Conservation (phyloP, 441 rosid species). For the Euphorbia schlechtendalii region DNA sequence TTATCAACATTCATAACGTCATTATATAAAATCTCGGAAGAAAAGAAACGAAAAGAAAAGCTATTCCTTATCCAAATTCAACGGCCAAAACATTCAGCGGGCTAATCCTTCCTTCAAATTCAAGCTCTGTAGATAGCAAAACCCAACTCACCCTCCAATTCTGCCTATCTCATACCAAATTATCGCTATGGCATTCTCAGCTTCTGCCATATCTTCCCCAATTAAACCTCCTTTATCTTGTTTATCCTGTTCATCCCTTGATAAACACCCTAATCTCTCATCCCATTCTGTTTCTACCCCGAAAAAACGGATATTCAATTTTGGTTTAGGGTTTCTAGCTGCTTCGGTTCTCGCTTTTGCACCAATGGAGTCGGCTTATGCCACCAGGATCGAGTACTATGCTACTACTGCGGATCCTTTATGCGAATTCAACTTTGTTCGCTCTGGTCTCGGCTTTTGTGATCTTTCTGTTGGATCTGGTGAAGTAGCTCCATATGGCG, state of each 20-base stretch:
- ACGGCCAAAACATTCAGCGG: too few species aligned
- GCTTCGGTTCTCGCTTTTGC: constrained; percentile 54
- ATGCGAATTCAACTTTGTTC: constrained; percentile 55
- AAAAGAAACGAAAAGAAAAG: too few species aligned
- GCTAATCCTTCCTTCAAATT: too few species aligned
- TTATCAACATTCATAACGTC: too few species aligned
- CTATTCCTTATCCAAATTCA: too few species aligned
- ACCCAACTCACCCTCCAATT: not conserved
- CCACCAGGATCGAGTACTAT: constrained; percentile 76
- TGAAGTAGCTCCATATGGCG: constrained; percentile 56
- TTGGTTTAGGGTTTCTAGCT: constrained; percentile 62
- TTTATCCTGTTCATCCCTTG: constrained; percentile 25
- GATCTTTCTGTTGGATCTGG: constrained; percentile 63
- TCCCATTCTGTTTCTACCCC: constrained; percentile 14
- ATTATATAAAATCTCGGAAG: too few species aligned
- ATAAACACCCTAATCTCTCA: constrained; percentile 15
- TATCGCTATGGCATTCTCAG: constrained; percentile 31
- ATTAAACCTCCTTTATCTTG: constrained; percentile 25
- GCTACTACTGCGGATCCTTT: constrained; percentile 79
- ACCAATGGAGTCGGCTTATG: constrained; percentile 68
- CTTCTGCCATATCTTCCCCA: constrained; percentile 36
- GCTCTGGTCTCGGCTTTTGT: constrained; percentile 82
- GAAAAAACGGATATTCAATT: constrained; percentile 33
- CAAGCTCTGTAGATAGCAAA: constrained; percentile 11
- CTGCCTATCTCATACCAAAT: not conserved